These are phyloP conservation scores for Coccomyxa subellipsoidea DNA, from an alignment of 163 green algal genomes.

Conservation along the genomic window DNA sequence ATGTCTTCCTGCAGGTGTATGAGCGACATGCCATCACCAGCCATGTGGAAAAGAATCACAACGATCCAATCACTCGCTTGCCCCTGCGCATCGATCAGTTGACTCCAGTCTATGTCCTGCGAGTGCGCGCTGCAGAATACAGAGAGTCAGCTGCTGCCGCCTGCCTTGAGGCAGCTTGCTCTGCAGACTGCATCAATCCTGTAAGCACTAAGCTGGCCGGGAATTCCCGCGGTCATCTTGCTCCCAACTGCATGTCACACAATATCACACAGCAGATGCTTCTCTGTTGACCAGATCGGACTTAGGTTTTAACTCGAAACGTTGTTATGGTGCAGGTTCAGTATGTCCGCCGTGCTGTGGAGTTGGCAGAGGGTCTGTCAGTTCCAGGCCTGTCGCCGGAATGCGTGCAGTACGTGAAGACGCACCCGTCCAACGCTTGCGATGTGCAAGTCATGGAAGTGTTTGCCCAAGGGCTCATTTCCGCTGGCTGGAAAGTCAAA, in stretches of 20 bases:
- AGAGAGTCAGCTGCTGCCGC: constrained; percentile 18
- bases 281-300: no score
- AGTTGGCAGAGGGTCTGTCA: constrained; percentile 17
- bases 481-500: constrained; percentile 17
- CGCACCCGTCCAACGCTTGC: constrained; percentile 25
- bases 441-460: constrained; percentile 26
- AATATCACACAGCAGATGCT: no score
- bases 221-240: no score
- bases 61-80: constrained; percentile 26
- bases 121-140: constrained; percentile 23
- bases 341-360: constrained; percentile 33
- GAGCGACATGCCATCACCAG: constrained; percentile 30
- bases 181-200: constrained; percentile 2
- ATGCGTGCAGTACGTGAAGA: constrained; percentile 18
- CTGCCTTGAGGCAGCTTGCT: constrained; percentile 23
- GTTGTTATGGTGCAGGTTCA: neutral
- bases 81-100: constrained; percentile 27
- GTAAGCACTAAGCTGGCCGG: neutral
- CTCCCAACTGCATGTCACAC: no score
- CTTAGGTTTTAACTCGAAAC: no score
- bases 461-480: constrained; percentile 36
- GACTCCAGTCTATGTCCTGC: constrained; percentile 33
- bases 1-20: constrained; percentile 33
- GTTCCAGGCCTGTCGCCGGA: constrained; percentile 27
- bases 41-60: constrained; percentile 20